phyloP scores from a whole-genome alignment of 176 grass and related monocot genomes.

The Hordeum vulgare region MorexV3_pseudomolecules_assembly NC_058521.1:20227916-20228415 shows the following conservation, averaged over 20 bases:
- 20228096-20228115: background rate
- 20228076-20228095: background rate
- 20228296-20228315: background rate
- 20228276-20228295: background rate
- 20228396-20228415: constrained; percentile 88
- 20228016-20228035: constrained; percentile 22
- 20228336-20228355: constrained; percentile 45
- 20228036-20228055: constrained; percentile 30
- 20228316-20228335: constrained; percentile 26
- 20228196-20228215: constrained; percentile 6
- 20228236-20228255: background rate
- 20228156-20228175: constrained; percentile 14
- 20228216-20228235: background rate
- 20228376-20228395: constrained; percentile 95
- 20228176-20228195: constrained; percentile 23
- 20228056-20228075: background rate
- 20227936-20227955: constrained; percentile 10
- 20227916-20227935: background rate
- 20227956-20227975: constrained; percentile 3
- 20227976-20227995: constrained; percentile 13
- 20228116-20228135: constrained; percentile 30
- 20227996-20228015: background rate
- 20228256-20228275: background rate
- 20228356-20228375: constrained; percentile 57
- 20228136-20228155: background rate